phyloP scores from a whole-genome alignment of 768 basidiomycete genomes.

The Pleurotus eryngii region DNA sequence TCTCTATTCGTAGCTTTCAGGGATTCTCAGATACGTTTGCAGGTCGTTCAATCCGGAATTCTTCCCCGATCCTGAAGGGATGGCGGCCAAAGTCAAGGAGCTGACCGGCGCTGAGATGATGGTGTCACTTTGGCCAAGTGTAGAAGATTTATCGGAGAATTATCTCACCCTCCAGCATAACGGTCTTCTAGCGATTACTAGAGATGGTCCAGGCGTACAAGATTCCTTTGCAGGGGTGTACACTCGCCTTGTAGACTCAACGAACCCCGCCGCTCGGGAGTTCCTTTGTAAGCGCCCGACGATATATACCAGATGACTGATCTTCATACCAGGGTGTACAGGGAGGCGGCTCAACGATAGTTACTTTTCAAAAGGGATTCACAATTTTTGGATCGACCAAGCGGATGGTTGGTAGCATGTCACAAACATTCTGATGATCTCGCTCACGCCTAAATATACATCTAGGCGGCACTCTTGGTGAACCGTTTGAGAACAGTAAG shows the following conservation, averaged over 20 bases:
- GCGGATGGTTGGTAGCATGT: slow-evolving; percentile 24
- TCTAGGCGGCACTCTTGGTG: slow-evolving; percentile 31
- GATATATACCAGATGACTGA: too few relatives aligned
- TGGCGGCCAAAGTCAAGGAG: slow-evolving; percentile 30
- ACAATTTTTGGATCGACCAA: slow-evolving; percentile 37
- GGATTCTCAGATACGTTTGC: neutral
- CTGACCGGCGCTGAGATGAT: slow-evolving; percentile 36
- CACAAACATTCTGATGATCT: neutral
- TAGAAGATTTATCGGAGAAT: slow-evolving; percentile 33
- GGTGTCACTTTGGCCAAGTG: slow-evolving; percentile 36
- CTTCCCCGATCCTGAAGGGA: slow-evolving; percentile 30
- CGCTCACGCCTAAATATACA: neutral
- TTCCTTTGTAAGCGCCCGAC: slow-evolving; percentile 25
- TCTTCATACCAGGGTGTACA: slow-evolving; percentile 4
- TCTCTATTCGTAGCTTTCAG: too few relatives aligned
- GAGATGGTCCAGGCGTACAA: slow-evolving; percentile 31
- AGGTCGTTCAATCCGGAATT: slow-evolving; percentile 33
- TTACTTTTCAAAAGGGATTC: slow-evolving; percentile 33
- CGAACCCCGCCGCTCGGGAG: slow-evolving; percentile 32
- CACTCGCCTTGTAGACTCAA: slow-evolving; percentile 32
- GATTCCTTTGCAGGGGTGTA: slow-evolving; percentile 35
- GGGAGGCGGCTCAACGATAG: slow-evolving; percentile 33
- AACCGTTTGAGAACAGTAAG: slow-evolving; percentile 32
- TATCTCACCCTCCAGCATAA: slow-evolving; percentile 27
- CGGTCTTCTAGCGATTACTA: slow-evolving; percentile 29